Base-by-base conservation (phyloP, 768 basidiomycete genomes). In the Exsudoporus frostii region DNA sequence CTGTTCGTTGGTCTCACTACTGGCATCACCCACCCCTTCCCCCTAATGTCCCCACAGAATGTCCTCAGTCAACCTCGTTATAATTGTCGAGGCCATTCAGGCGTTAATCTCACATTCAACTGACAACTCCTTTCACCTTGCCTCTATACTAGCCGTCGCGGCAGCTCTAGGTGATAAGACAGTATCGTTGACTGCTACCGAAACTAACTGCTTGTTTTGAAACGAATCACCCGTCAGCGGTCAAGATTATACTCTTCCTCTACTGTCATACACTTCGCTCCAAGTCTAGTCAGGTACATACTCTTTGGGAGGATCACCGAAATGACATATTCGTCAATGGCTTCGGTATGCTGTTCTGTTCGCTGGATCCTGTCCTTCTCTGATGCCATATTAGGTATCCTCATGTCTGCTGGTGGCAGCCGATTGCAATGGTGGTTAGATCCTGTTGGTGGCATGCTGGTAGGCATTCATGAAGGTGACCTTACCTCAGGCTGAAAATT, bases 271-370 rank as follows among this genome's bases (percentile, higher is more conserved):
- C 90, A 4, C 78, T 96, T 41, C 84, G 91, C 27, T 79, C 78
- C 30, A 83, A 81, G 57, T 93, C 90, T 7, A 94, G 90, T 62
- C 97, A 99, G 71, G 96, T 99, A 3, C 82, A 83, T 42, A 83
- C 97, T n/a, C 79, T 97, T 27, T 98, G 92, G 93, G 91, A 97
- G 69, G 96, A 98, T 65, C 95, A 98, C 59, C 78, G 95, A 59
- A 98, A 94, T 63, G 96, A 96, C 63, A 66, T 93, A n/a, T 90
- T 83, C 66, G 84, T 92, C 66, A 93, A 93, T 63, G 74, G 79
- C 24, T 88, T 90, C 55, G 86, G 87, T 86, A 55, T 32, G 77
- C 50, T 4, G 27, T 15, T 27, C 42, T 41, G 22, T 39, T 55
- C 27, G 27, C 25, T 33, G n/a, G n/a, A 19, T 25, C 14, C 0